Base-by-base conservation (phyloP, 805 yeast species). In the Candida morakotiae region DNA sequence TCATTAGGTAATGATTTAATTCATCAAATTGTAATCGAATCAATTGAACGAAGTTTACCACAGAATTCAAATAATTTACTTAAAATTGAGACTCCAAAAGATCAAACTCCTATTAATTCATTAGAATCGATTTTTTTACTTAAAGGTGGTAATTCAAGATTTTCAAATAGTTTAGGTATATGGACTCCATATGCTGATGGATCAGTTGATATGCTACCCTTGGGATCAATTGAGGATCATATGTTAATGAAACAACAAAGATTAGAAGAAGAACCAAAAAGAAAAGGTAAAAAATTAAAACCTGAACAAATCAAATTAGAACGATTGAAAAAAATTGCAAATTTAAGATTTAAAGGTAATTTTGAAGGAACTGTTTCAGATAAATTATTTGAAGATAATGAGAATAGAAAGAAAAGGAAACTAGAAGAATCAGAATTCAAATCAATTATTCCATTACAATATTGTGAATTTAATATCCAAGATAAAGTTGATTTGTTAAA, bases 111-210 rank as follows among this genome's bases (percentile, higher is more conserved):
- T 2, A 45, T 64, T 3, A 44, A 58, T 40, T 74, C 81, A 1
- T 53, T 83, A 26, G 75, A 75, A 28, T 64, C 82, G 0, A 73
- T 79, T 64, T 77, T 73, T 44, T 63, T 79, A 2, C 49, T 80
- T 10, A 69, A 75, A 39, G 88, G 89, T 3, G 88, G 89, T 3
- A 71, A 69, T 16, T 78, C 88, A 1, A 60, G 89, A 36, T 75
- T 74, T 46, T 69, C 81, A 1, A 62, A 73, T 20, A 69, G 88
- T 8, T 51, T 81, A 38, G 95, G 91, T 0, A 67, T 76, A 6
- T 86, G 94, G 94, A 53, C 75, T 0, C 74, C 81, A 0, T 86
- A 83, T 54, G 91, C 94, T 0, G 78, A 79, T 45, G 79, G 78
- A 0, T 60, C 67, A 1, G 75, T 79, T 5, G 95, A 86, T 55